Conservation (phyloP, 2,329 filamentous ascomycete species). For the Botrytis sinoallii region DNA sequence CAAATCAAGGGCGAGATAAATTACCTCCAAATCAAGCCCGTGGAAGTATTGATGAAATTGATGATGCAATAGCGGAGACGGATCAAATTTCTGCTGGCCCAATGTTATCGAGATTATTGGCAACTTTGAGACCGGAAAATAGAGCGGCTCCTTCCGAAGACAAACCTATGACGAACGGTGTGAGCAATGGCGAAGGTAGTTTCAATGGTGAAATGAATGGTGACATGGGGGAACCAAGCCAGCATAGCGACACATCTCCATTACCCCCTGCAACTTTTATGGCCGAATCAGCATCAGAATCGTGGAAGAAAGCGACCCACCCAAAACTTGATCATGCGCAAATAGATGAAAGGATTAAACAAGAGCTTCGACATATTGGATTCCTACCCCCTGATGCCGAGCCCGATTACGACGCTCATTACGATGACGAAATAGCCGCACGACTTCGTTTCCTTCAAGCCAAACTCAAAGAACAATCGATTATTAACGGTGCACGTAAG, state of each 20-base stretch:
- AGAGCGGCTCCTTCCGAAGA: slow-evolving; percentile 56
- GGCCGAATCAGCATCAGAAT: slow-evolving; percentile 69
- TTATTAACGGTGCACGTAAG: slow-evolving; percentile 89
- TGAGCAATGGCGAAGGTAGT: slow-evolving; percentile 47
- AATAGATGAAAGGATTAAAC: slow-evolving; percentile 86
- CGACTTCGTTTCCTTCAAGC: slow-evolving; percentile 81
- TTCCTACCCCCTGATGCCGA: slow-evolving; percentile 68
- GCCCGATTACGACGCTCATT: slow-evolving; percentile 83
- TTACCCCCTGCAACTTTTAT: slow-evolving; percentile 73
- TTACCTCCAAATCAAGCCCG: slow-evolving; percentile 77
- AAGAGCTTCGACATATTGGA: slow-evolving; percentile 86
- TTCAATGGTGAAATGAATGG: slow-evolving; percentile 46
- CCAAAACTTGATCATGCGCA: slow-evolving; percentile 78
- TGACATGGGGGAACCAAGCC: slow-evolving; percentile 33
- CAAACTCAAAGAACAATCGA: slow-evolving; percentile 76
- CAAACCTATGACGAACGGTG: slow-evolving; percentile 52
- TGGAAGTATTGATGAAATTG: slow-evolving; percentile 81
- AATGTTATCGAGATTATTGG: slow-evolving; percentile 75
- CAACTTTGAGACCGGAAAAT: slow-evolving; percentile 75
- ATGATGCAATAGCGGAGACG: slow-evolving; percentile 80
- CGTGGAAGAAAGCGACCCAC: slow-evolving; percentile 75
- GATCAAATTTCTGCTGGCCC: slow-evolving; percentile 88
- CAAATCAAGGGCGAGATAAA: slow-evolving; percentile 59
- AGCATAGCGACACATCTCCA: slow-evolving; percentile 34
- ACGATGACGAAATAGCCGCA: slow-evolving; percentile 90